phyloP scores from a whole-genome alignment of 352 stramenopile species.

The Globisporangium sylvaticum region DNA sequence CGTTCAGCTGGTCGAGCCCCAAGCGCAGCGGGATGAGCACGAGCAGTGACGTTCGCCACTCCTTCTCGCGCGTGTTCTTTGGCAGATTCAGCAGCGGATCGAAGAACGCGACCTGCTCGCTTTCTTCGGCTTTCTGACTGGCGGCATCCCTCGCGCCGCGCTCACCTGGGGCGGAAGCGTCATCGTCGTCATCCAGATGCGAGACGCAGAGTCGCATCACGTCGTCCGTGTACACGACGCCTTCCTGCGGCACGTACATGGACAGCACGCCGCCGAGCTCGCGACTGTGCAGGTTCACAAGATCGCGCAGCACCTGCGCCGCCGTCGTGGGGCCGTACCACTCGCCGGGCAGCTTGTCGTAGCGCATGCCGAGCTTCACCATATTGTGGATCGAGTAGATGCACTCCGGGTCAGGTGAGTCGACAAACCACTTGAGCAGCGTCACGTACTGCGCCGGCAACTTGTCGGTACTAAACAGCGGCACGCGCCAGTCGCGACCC shows the following conservation, averaged over 20 bases:
- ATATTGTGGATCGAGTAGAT: constrained; percentile 91
- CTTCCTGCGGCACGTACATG: constrained; percentile 85
- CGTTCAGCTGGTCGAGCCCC: constrained; percentile 86
- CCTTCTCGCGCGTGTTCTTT: constrained; percentile 29
- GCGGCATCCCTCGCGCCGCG: neutral
- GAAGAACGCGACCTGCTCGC: constrained; percentile 46
- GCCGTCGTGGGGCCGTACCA: constrained; percentile 92
- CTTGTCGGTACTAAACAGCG: constrained; percentile 31
- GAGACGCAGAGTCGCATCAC: constrained; percentile 70
- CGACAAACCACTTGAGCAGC: constrained; percentile 84
- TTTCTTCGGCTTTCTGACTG: neutral
- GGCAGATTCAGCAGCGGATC: constrained; percentile 83
- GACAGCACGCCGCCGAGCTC: constrained; percentile 41
- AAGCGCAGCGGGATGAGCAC: constrained; percentile 91
- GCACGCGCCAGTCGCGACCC: constrained; percentile 44
- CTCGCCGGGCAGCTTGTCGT: constrained; percentile 89
- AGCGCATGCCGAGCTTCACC: constrained; percentile 86
- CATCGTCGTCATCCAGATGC: constrained; percentile 31
- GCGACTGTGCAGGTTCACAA: constrained; percentile 67
- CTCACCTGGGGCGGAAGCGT: neutral
- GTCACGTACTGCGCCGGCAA: constrained; percentile 40
- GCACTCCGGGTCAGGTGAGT: constrained; percentile 64
- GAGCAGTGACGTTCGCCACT: constrained; percentile 88
- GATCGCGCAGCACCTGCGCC: constrained; percentile 83
- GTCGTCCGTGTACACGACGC: constrained; percentile 78